These are phyloP conservation scores for Lyophyllum shimeji DNA, from an alignment of 768 basidiomycete species.

Conservation along the genomic window DNA sequence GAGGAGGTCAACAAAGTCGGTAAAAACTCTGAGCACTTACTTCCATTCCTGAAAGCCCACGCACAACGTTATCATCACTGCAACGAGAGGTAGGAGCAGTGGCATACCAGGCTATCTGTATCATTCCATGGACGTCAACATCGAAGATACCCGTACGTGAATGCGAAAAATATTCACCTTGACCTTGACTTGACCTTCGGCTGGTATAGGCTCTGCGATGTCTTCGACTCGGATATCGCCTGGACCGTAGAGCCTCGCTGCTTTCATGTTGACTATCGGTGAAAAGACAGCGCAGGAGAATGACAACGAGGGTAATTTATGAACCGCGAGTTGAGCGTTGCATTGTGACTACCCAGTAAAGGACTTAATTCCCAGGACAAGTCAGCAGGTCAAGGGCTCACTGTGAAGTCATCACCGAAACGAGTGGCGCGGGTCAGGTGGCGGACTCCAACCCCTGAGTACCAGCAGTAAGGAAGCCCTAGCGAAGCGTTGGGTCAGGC, in stretches of 20 bases:
- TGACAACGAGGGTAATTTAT: not conserved
- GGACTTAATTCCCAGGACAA: not conserved
- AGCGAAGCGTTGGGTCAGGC: too few relatives aligned
- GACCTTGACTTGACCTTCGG: conserved; percentile 41
- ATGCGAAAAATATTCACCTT: conserved; percentile 27
- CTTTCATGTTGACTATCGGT: conserved; percentile 34
- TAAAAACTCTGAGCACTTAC: conserved; percentile 17
- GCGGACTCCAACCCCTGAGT: too few relatives aligned
- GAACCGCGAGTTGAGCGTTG: not conserved
- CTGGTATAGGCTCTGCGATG: conserved; percentile 34
- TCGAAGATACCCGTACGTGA: not conserved
- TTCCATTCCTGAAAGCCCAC: conserved; percentile 26
- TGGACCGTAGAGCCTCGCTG: conserved; percentile 44
- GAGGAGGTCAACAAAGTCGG: not conserved
- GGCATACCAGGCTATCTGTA: conserved; percentile 29
- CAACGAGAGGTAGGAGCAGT: not conserved
- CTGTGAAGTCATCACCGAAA: not conserved
- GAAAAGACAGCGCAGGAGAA: not conserved
- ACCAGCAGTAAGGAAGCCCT: too few relatives aligned
- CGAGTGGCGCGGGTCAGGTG: too few relatives aligned
- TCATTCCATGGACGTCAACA: not conserved
- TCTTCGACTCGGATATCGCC: conserved; percentile 44
- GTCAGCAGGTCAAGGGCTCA: not conserved
- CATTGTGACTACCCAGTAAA: not conserved
- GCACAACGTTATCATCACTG: not conserved